These are phyloP conservation scores for Saccharomycopsis sp. DNA, from an alignment of 805 yeast species.

Conservation along the genomic window DNA sequence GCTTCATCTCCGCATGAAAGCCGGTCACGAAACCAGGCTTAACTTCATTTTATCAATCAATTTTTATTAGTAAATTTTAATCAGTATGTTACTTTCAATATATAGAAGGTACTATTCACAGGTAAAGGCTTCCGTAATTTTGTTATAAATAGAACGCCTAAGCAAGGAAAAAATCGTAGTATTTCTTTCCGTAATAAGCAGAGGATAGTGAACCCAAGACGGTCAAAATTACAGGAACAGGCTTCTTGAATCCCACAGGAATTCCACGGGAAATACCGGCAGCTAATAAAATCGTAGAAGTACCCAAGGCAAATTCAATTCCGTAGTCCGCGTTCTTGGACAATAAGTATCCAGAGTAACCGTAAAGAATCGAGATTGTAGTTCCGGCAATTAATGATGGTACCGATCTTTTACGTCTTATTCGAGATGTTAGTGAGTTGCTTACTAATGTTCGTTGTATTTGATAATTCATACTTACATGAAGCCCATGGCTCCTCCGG, in stretches of 20 bases:
- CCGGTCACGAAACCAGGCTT: no score
- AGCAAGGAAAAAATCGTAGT: slow-evolving; percentile 46
- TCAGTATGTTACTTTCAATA: neutral
- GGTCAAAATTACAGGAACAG: slow-evolving; percentile 65
- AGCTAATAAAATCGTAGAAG: slow-evolving; percentile 56
- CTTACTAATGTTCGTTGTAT: neutral
- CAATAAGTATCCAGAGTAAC: slow-evolving; percentile 69
- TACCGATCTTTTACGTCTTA: slow-evolving; percentile 55
- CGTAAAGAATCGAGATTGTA: slow-evolving; percentile 51
- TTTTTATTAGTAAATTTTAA: neutral
- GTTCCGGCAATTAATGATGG: slow-evolving; percentile 80
- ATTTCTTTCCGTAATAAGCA: slow-evolving; percentile 67
- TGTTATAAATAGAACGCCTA: neutral
- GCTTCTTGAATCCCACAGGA: slow-evolving; percentile 54
- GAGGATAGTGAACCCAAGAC: slow-evolving; percentile 58
- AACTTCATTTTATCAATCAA: neutral
- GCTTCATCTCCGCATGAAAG: no score
- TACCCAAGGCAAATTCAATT: slow-evolving; percentile 68
- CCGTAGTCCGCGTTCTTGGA: slow-evolving; percentile 73
- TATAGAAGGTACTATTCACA: neutral
- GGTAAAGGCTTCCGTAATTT: neutral
- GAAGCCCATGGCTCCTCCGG: slow-evolving; percentile 70
- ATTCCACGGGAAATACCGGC: slow-evolving; percentile 72
- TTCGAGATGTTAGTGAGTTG: neutral
- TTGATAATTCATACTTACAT: slow-evolving; percentile 29